Evolutionary conservation across 2,329 filamentous ascomycete species (phyloP).

Genomic region (Neonectria punicea): DNA sequence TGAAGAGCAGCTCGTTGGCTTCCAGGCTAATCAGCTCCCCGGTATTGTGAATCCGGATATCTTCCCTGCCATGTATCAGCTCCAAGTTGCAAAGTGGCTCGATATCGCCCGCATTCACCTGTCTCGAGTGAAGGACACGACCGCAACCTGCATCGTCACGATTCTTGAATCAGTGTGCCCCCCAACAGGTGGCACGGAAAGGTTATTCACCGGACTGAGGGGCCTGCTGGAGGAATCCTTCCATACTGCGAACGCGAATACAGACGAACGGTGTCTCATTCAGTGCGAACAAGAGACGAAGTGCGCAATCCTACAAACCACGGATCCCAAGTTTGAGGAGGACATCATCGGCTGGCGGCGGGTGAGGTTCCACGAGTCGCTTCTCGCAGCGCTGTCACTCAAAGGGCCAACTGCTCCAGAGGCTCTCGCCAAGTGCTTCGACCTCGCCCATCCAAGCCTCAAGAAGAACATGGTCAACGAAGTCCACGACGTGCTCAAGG

Average conservation of each 20-base stretch:
- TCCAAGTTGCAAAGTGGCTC: slow-evolving; percentile 48
- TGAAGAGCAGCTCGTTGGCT: slow-evolving; percentile 37
- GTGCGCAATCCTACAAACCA: slow-evolving; percentile 33
- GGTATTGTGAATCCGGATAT: slow-evolving; percentile 48
- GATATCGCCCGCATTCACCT: slow-evolving; percentile 42
- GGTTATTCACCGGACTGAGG: slow-evolving; percentile 32
- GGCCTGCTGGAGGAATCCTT: slow-evolving; percentile 17
- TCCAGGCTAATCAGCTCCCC: slow-evolving; percentile 45
- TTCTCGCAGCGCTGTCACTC: not conserved
- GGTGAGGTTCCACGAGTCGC: slow-evolving; percentile 31
- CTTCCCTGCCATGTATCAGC: slow-evolving; percentile 43
- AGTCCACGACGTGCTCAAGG: slow-evolving; percentile 50
- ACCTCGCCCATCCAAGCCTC: slow-evolving; percentile 20
- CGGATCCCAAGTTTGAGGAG: slow-evolving; percentile 36
- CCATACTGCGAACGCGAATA: not conserved
- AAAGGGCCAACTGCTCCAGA: not conserved
- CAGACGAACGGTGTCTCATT: slow-evolving; percentile 8
- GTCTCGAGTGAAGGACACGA: slow-evolving; percentile 21
- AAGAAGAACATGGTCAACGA: slow-evolving; percentile 45
- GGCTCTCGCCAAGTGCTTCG: slow-evolving; percentile 16
- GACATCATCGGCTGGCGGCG: slow-evolving; percentile 34
- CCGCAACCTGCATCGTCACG: slow-evolving; percentile 25
- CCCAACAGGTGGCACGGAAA: not conserved
- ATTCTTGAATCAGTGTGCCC: slow-evolving; percentile 36
- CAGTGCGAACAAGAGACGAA: slow-evolving; percentile 26